These are phyloP conservation scores for Mycena metata DNA, from an alignment of 768 basidiomycete genomes.

Conservation along the genomic window DNA sequence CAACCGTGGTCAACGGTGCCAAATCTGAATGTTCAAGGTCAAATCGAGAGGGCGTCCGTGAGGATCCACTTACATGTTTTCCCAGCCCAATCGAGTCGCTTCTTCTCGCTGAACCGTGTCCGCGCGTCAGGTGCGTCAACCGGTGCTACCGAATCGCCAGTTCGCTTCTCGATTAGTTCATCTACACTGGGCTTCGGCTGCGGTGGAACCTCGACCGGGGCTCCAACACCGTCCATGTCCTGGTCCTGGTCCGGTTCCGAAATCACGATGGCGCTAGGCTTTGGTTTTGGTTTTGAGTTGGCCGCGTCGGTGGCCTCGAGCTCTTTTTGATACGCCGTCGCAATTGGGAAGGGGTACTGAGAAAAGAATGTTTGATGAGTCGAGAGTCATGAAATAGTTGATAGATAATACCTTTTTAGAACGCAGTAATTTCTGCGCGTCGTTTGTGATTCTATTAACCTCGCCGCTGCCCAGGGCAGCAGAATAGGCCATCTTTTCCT, in stretches of 20 bases:
- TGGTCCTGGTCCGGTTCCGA: slow-evolving; percentile 59
- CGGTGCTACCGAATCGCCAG: slow-evolving; percentile 53
- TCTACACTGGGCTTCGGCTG: slow-evolving; percentile 36
- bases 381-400: neutral
- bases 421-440: slow-evolving; percentile 71
- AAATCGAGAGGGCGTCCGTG: neutral
- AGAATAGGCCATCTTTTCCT: slow-evolving; percentile 69
- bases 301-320: slow-evolving; percentile 54
- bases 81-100: slow-evolving; percentile 85
- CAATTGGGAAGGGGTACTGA: slow-evolving; percentile 76
- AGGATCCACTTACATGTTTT: slow-evolving; percentile 77
- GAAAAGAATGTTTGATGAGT: neutral
- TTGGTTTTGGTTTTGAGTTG: slow-evolving; percentile 44
- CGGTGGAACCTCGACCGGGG: neutral
- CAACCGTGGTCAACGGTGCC: slow-evolving; percentile 91
- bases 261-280: slow-evolving; percentile 48
- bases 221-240: slow-evolving; percentile 44
- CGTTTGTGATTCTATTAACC: slow-evolving; percentile 74
- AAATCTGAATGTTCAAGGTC: slow-evolving; percentile 46
- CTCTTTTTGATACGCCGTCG: slow-evolving; percentile 72
- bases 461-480: slow-evolving; percentile 67
- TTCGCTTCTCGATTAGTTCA: slow-evolving; percentile 50
- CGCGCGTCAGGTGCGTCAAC: slow-evolving; percentile 78
- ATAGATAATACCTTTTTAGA: slow-evolving; percentile 69
- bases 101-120: slow-evolving; percentile 85